These are phyloP conservation scores for Rosa lucieae DNA, from an alignment of 306 rosid species.

Conservation along the genomic window DNA sequence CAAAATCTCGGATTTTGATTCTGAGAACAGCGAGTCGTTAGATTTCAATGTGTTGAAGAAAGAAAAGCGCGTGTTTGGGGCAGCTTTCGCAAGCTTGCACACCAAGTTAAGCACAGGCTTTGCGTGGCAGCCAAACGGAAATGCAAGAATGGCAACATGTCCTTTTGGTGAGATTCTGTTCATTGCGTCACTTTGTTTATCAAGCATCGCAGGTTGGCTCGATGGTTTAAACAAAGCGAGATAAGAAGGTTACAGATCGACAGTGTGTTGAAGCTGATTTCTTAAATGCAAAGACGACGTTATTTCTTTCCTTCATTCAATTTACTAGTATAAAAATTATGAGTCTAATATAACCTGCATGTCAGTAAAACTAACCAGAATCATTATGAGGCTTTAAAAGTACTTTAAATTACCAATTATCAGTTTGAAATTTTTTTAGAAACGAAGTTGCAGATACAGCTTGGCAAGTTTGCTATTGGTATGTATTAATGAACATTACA, in stretches of 20 bases:
- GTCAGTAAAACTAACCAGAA: not conserved
- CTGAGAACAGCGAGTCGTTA: constrained; percentile 4
- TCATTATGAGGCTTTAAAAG: too few relatives aligned
- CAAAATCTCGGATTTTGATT: not conserved
- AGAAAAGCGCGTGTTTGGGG: constrained; percentile 32
- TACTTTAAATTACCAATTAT: too few relatives aligned
- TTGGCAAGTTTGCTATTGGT: too few relatives aligned
- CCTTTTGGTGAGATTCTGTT: not conserved
- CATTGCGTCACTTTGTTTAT: not conserved
- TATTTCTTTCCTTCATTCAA: not conserved
- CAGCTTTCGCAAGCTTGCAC: constrained; percentile 29
- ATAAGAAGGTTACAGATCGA: not conserved
- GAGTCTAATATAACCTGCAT: not conserved
- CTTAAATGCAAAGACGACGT: not conserved
- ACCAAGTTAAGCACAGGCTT: constrained; percentile 23
- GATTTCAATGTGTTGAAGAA: constrained; percentile 32
- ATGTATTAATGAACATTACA: not conserved
- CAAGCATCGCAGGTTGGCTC: not conserved
- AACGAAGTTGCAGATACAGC: too few relatives aligned
- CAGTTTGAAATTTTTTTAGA: not conserved
- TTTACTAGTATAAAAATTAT: not conserved
- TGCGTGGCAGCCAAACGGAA: constrained; percentile 40
- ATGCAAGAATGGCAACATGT: constrained; percentile 28
- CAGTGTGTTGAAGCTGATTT: not conserved
- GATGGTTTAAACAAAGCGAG: not conserved